A percentile compares a stretch with the other conserved stretches of the same genome.
phyloP scores from a whole-genome alignment of 768 basidiomycete species.

The Xerocomellus intermedius region DNA sequence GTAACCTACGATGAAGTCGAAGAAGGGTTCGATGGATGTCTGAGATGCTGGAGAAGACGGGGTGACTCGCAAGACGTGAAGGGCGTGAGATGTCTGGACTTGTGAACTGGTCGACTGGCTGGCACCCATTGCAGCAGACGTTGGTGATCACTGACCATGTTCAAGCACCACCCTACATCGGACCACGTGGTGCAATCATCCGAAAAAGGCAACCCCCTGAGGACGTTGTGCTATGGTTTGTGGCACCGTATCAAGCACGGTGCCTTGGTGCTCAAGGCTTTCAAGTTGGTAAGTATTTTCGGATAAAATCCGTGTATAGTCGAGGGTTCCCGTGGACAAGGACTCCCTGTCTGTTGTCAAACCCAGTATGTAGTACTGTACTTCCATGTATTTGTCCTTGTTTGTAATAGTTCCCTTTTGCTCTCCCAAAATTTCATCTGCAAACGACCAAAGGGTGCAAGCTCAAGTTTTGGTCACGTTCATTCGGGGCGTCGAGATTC shows the following conservation, averaged over 20 bases:
- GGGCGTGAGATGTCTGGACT: conserved; percentile 43
- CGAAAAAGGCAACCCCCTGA: conserved; percentile 12
- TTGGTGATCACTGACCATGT: not conserved
- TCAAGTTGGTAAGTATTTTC: too few species aligned
- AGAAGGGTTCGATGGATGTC: conserved; percentile 86
- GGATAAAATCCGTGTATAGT: too few species aligned
- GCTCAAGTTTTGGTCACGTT: conserved; percentile 24
- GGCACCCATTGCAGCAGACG: conserved; percentile 56
- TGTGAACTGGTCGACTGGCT: conserved; percentile 60
- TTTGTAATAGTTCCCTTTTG: conserved; percentile 15
- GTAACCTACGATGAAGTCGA: conserved; percentile 94
- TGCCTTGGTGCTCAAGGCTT: too few species aligned
- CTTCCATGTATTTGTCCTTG: conserved; percentile 27
- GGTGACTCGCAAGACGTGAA: conserved; percentile 89
- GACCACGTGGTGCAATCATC: not conserved
- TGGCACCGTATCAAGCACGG: too few species aligned
- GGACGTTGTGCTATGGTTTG: too few species aligned
- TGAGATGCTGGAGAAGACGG: conserved; percentile 85
- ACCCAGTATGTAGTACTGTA: too few species aligned
- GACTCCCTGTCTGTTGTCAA: too few species aligned
- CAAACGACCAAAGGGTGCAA: not conserved
- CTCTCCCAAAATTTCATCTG: conserved; percentile 28
- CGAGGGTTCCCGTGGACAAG: too few species aligned
- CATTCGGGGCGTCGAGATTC: conserved; percentile 27
- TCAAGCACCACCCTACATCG: not conserved